Percentiles rank a stretch among this genome's conserved stretches.
Evolutionary conservation across 768 basidiomycete species (phyloP).

Genomic region (Kwoniella newhampshirensis): DNA sequence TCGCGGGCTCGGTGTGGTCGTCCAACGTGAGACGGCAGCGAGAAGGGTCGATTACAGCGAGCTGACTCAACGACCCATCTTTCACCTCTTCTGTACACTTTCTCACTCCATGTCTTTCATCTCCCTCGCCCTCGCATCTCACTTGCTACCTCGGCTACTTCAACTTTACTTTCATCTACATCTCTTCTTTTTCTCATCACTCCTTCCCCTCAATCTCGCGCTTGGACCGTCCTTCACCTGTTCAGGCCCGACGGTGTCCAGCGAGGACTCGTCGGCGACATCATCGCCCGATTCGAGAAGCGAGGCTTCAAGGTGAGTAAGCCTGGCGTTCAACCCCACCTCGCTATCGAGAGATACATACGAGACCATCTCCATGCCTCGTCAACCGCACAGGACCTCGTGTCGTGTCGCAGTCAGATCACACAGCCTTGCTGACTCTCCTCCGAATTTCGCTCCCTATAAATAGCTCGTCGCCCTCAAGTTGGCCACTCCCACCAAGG

Average conservation of each 20-base stretch:
- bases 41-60: no score
- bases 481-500: constrained; percentile 71
- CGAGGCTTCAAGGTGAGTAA: constrained; percentile 78
- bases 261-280: constrained; percentile 88
- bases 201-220: not conserved
- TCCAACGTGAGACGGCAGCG: no score
- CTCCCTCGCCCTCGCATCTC: constrained; percentile 8
- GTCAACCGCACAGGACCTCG: no score
- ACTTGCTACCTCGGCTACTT: constrained; percentile 5
- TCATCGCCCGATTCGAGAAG: constrained; percentile 94
- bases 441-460: constrained; percentile 9
- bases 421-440: not conserved
- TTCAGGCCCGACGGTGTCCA: constrained; percentile 96
- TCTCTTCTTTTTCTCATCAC: not conserved
- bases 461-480: constrained; percentile 79
- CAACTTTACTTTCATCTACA: no score
- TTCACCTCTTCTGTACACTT: not conserved
- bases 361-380: no score
- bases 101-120: constrained; percentile 1
- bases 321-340: not conserved
- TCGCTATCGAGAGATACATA: no score
- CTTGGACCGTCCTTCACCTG: constrained; percentile 1
- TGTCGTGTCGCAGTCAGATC: not conserved
- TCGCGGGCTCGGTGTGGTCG: no score
- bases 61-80: no score